A percentile compares a stretch with the other conserved stretches of the same genome.
Evolutionary conservation across 306 rosid species (phyloP).

Genomic region (Lathyrus oleraceus): DNA sequence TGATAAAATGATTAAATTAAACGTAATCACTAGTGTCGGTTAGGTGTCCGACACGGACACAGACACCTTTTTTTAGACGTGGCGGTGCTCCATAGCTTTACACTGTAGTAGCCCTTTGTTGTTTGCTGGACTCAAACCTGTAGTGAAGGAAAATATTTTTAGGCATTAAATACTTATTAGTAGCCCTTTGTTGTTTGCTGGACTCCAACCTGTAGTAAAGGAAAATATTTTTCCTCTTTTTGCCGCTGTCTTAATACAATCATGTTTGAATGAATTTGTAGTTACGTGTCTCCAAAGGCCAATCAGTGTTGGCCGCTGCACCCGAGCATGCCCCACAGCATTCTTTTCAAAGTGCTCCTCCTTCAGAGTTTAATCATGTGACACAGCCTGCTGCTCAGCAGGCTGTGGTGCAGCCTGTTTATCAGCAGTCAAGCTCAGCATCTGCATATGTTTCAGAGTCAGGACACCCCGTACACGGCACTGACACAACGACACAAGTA

Average conservation of each 20-base stretch:
- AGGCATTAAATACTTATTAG: constrained; percentile 17
- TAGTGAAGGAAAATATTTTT: too few relatives aligned
- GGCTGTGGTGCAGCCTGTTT: constrained; percentile 60
- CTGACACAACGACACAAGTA: too few relatives aligned
- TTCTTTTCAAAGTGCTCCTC: constrained; percentile 48
- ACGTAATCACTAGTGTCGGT: too few relatives aligned
- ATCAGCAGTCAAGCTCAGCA: constrained; percentile 59
- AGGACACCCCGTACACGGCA: neutral
- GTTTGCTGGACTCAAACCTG: too few relatives aligned
- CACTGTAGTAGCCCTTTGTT: too few relatives aligned
- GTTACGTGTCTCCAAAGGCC: constrained; percentile 75
- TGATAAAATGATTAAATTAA: too few relatives aligned
- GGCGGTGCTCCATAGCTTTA: neutral
- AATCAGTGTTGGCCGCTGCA: constrained; percentile 45
- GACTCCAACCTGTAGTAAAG: neutral
- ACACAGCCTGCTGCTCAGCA: constrained; percentile 70
- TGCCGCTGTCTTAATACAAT: neutral
- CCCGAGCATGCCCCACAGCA: constrained; percentile 46
- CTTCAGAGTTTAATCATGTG: constrained; percentile 63
- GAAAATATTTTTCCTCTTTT: neutral
- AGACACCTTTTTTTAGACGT: too few relatives aligned
- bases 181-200: neutral
- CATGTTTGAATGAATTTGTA: constrained; percentile 42
- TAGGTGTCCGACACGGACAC: too few relatives aligned
- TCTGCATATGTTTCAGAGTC: constrained; percentile 49